Base-by-base conservation (phyloP, 306 rosid species). In the Begonia peltatifolia region DNA sequence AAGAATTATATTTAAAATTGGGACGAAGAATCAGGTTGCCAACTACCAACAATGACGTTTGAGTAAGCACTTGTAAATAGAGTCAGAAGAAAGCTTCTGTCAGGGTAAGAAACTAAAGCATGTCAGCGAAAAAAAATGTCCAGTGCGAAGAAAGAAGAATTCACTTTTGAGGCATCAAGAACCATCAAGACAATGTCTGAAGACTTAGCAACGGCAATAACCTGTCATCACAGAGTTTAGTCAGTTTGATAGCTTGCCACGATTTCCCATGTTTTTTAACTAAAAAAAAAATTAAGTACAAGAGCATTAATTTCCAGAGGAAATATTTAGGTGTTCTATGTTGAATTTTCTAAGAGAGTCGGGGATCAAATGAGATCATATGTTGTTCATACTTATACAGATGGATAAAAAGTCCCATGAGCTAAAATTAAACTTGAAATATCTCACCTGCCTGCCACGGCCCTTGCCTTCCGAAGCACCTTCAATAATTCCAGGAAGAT, bases 391-490 rank as follows among this genome's bases (percentile, higher is more conserved):
- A 30, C 38, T 30, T 30, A 30, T 30, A 30, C 38, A 30, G 5
- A 30, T 4, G 38, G 8, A 30, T 30, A 30, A 30, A 30, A 30
- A 30, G 38, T 30, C 38, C 38, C 9, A 30, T 30, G 38, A 30
- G 38, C 38, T 30, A 30, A 2, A 30, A 30, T 4, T 3, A 20
- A 20, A 20, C 23, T 20, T 20, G 23, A 20, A 20, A 20, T 20
- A 20, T 30, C 38, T 54, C 71, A 92, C 99, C 99, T 92, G 99
- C 67, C 99, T 77, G 60, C 99, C 99, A 68, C 99, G 99, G 23
- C 99, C 99, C 77, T 92, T 92, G 60, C 99, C 99, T 72, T 92
- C 99, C 59, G 99, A 92, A 53, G 99, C 99, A 77, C 99, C 99
- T 77, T 92, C 99, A 63, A 92, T 92, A 72, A 92, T 92, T 69